Evolutionary conservation across 768 basidiomycete species (phyloP), one percentile per base, ranked within the genome.

Genomic region (Tephrocybe sp.): DNA sequence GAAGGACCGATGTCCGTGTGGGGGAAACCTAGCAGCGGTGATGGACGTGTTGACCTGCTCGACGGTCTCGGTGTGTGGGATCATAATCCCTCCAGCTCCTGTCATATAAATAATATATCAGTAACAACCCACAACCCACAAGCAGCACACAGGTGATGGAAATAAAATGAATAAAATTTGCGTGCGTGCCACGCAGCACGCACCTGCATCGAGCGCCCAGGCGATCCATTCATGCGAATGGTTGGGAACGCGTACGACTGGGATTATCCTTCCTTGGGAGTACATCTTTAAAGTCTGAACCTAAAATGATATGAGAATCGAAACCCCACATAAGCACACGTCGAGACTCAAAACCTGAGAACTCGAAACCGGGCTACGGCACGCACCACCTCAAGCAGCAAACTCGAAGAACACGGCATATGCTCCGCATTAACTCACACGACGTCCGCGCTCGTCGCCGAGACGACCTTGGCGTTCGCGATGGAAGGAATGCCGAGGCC

Each of bases 381-480:
- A 36, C 46, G 12, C 35, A 51, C 49, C 5, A 51, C 36, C 26
- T 51, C 49, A 4, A 11, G n/a, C 4, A 51, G 43, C 7, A 45
- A 31, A 1, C 42, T 38, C 2, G 49, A 42, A 11, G 49, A 51
- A 23, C 35, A 49, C 7, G 48, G 19, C 5, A 31, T 49, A 32
- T 49, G 48, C 17, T 49, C 48, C 2, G 49, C 42, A 17, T 51
- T 42, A 22, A 51, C 38, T 34, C 42, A 51, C 19, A 51, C 49
- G 14, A 51, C 44, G 26, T 51, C 49, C 5, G 35, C 16, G 43
- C 41, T 44, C 2, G 36, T 30, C 22, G 49, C 49, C 7, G 49
- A 42, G 4, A 51, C 12, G n/a, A 51, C n/a, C n/a, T 51, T 51
- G 2, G 49, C 49, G n/a, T 51, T 51, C 8, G 42, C 42, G 8